A percentile compares a stretch with the other conserved stretches of the same genome.
These are phyloP conservation scores for Aspergillus cristatus DNA, from an alignment of 495 filamentous ascomycete species.

Conservation along the genomic window DNA sequence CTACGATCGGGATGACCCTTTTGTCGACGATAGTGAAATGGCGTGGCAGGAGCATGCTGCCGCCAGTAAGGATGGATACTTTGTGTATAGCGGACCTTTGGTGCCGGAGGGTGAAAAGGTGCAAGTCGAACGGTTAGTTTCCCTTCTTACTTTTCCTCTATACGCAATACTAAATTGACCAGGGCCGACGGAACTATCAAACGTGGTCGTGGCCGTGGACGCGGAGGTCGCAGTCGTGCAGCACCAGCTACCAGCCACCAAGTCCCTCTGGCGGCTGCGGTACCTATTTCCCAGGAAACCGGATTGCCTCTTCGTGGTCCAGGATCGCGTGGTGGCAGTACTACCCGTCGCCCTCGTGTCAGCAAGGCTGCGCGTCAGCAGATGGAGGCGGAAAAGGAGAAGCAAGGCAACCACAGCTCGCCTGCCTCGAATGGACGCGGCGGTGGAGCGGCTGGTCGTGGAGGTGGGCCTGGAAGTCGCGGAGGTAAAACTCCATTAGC, in stretches of 20 bases:
- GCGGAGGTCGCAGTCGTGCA: conserved; percentile 43
- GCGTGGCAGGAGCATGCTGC: conserved; percentile 94
- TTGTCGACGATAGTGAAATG: conserved; percentile 93
- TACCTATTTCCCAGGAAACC: conserved; percentile 37
- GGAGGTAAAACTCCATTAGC: conserved; percentile 22
- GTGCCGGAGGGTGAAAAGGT: conserved; percentile 84
- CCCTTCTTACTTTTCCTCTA: conserved; percentile 1
- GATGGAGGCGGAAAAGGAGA: conserved; percentile 37
- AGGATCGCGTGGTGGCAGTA: conserved; percentile 67
- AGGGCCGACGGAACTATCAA: conserved; percentile 71
- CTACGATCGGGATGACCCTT: conserved; percentile 93
- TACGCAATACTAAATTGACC: conserved; percentile 18
- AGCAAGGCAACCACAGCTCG: conserved; percentile 50
- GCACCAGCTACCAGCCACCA: conserved; percentile 29
- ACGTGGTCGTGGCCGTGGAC: conserved; percentile 66
- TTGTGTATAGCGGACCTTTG: conserved; percentile 78
- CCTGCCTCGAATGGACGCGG: conserved; percentile 22
- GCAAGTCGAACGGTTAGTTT: conserved; percentile 59
- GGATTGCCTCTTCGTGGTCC: conserved; percentile 54
- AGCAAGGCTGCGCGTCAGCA: conserved; percentile 61
- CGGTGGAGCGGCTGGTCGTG: conserved; percentile 20
- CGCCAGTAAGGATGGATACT: conserved; percentile 85
- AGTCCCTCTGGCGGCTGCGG: conserved; percentile 30
- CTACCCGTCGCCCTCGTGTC: conserved; percentile 67
- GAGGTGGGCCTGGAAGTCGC: conserved; percentile 21